Evolutionary conservation across 768 basidiomycete genomes (phyloP), one percentile per base, ranked within the genome.

Genomic region (Collybiopsis confluens): DNA sequence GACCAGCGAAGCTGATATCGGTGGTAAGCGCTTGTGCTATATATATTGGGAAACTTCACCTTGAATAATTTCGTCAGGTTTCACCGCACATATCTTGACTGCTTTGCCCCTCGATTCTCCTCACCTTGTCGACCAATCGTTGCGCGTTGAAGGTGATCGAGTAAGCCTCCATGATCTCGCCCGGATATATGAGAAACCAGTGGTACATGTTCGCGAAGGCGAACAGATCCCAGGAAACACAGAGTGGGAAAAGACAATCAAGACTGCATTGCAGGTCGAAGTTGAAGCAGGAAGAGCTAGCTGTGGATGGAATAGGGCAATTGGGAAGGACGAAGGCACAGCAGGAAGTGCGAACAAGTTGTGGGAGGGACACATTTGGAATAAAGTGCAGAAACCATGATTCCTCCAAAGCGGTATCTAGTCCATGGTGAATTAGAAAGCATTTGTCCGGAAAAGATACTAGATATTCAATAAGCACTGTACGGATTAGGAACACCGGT

Each of bases 61-160:
- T n/a, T 23, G 18, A 4, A 5, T 23, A 8, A 5, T 23, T 27
- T 16, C 1, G 13, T n/a, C 4, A 73, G 72, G 71, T 16, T 73
- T 70, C 33, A 44, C 67, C 28, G 72, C 63, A 15, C 61, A 73
- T 42, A 56, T 70, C 38, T 61, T 73, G 47, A 72, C 70, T 9
- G 60, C 64, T 2, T 52, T 70, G 2, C 65, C 71, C 0, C 43
- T 57, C 0, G 48, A 57, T 13, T 48, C 47, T 11, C 35, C 47
- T 5, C 56, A 63, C 26, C 62, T 70, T 16, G 63, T 64, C 8
- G 54, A 73, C 49, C 56, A 53, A 1, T 64, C 62, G 4, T 67
- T 72, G 60, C 70, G 70, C 20, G 62, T 73, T 27, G 56, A 73
- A 54, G 71, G 72, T 16, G 64, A 72, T 21, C 63, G 66, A 2